These are phyloP conservation scores for Colletotrichum euphorbiae DNA, from an alignment of 2,329 filamentous ascomycete genomes.

Conservation along the genomic window DNA sequence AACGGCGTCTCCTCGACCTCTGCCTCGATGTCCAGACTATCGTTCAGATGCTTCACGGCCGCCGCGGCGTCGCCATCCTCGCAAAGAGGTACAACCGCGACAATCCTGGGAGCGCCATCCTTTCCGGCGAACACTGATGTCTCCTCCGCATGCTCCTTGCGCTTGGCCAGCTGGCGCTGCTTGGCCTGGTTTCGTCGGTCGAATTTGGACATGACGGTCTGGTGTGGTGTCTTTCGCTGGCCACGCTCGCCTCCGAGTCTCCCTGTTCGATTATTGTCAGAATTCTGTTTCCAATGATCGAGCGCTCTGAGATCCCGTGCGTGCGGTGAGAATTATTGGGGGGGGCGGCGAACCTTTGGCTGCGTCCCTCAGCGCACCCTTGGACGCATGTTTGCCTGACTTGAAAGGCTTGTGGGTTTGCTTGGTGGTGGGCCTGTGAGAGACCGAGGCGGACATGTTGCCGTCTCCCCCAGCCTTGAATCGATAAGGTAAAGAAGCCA, in stretches of 20 bases:
- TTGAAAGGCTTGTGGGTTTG: slow-evolving; percentile 90
- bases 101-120: slow-evolving; percentile 87
- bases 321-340: slow-evolving; percentile 2
- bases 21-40: slow-evolving; percentile 81
- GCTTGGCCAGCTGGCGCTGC: slow-evolving; percentile 86
- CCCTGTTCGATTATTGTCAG: slow-evolving; percentile 60
- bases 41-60: slow-evolving; percentile 78
- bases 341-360: slow-evolving; percentile 74
- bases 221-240: slow-evolving; percentile 87
- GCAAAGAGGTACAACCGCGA: slow-evolving; percentile 89
- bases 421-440: slow-evolving; percentile 95
- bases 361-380: slow-evolving; percentile 85
- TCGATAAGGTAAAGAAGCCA: slow-evolving; percentile 82
- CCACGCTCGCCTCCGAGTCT: slow-evolving; percentile 79
- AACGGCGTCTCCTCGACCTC: slow-evolving; percentile 70
- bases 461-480: slow-evolving; percentile 84
- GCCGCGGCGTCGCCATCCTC: slow-evolving; percentile 74
- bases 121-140: slow-evolving; percentile 86
- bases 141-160: slow-evolving; percentile 83
- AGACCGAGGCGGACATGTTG: slow-evolving; percentile 81
- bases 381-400: slow-evolving; percentile 83
- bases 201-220: slow-evolving; percentile 97
- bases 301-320: not conserved
- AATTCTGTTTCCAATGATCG: not conserved
- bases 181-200: slow-evolving; percentile 95